Percentiles rank a stretch among this genome's conserved stretches.
phyloP scores from a whole-genome alignment of 1,139 yeast genomes.

The Candida smagusa region DNA sequence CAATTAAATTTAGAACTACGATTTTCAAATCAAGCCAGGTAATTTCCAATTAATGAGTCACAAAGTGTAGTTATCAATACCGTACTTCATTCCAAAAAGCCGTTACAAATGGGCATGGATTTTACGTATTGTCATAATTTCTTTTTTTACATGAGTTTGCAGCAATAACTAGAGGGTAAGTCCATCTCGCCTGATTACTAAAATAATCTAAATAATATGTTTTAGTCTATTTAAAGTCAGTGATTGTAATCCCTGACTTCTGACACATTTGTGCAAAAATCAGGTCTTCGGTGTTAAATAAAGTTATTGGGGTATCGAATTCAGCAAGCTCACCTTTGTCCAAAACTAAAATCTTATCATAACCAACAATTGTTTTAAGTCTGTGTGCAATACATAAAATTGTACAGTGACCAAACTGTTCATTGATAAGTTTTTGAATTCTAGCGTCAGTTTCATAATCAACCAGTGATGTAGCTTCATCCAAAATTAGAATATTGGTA shows the following conservation, averaged over 20 bases:
- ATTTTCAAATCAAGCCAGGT: too few relatives aligned
- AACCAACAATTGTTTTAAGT: conserved; percentile 36
- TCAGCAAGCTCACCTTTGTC: conserved; percentile 27
- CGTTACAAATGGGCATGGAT: too few relatives aligned
- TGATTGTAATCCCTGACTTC: conserved; percentile 20
- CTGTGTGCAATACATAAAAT: too few relatives aligned
- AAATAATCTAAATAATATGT: not conserved
- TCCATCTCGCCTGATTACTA: too few relatives aligned
- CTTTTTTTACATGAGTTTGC: too few relatives aligned
- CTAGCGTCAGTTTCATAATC: conserved; percentile 53
- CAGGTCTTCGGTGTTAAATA: conserved; percentile 20
- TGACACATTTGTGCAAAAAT: conserved; percentile 36
- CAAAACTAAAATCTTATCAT: conserved; percentile 36
- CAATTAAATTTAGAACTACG: too few relatives aligned
- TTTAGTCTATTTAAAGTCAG: conserved; percentile 7
- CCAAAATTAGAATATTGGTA: conserved; percentile 47
- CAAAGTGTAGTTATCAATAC: too few relatives aligned
- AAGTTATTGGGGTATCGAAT: conserved; percentile 23
- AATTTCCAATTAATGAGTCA: too few relatives aligned
- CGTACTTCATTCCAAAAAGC: too few relatives aligned
- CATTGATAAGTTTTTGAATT: conserved; percentile 42
- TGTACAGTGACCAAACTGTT: conserved; percentile 35
- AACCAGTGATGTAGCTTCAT: conserved; percentile 56
- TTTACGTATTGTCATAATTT: too few relatives aligned
- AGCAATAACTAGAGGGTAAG: too few relatives aligned